Evolutionary conservation across 768 basidiomycete species (phyloP), one percentile per base, ranked within the genome.

Genomic region (Naganishia kalamii): DNA sequence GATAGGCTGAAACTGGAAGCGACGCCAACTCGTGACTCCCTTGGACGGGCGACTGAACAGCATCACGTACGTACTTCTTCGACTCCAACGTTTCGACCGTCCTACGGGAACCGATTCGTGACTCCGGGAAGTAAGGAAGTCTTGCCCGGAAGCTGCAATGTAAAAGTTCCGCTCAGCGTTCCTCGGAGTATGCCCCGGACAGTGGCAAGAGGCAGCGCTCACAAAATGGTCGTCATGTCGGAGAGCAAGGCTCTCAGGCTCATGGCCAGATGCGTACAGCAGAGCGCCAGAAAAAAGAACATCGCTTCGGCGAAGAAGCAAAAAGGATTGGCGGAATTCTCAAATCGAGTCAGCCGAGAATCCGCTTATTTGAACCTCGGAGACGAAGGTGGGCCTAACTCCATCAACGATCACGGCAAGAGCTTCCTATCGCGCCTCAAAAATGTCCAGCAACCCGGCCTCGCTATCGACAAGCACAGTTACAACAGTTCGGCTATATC

Each of bases 101-200:
- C 37, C 37, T 12, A 4, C 32, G 11, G 33, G 3, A 41, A 12
- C 37, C 54, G 35, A 19, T 57, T 57, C 13, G 27, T 23, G 15
- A 57, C 54, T 27, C 54, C 54, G 17, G 54, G 29, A 10, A 57
- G 54, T 13, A 11, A 35, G 35, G 21, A 33, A 15, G 37, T 6
- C 25, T n/a, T 23, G 37, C 23, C 27, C 33, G 21, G 25, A 37
- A 23, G 23, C 54, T n/a, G n/a, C 17, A 13, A 23, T 37, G 33
- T 23, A 3, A 19, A 33, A 13, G 11, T 25, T 8, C 37, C 54
- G 13, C 54, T 57, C 21, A 57, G 54, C 23, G 54, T 27, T 11
- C 54, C 54, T 40, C 54, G 54, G 1, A 57, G 33, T 17, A 57
- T 57, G 54, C 54, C 54, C 40, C 54, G 54, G 35, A 40, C 54